Evolutionary conservation across 768 basidiomycete genomes (phyloP), one percentile per base, ranked within the genome.

Genomic region (Lactarius indigo): DNA sequence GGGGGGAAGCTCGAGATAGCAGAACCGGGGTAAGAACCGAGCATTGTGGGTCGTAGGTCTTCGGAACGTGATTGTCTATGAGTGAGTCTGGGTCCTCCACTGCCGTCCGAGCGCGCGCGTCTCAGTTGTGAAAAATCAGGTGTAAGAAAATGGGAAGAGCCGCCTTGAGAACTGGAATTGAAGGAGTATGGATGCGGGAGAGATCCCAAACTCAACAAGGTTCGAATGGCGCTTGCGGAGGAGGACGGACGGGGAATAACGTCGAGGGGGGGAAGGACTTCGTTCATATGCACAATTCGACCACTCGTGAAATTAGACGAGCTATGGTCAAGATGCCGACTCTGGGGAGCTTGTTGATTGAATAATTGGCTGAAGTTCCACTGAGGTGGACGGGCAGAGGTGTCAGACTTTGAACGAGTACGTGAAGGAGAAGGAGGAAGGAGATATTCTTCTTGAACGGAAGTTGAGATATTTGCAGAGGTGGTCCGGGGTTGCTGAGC

Each of bases 61-160:
- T 91, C 89, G 47, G 85, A 86, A 68, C 87, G 85, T 37, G 82
- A 83, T 26, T 80, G 79, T 20, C 88, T 79, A 70, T 80, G 66
- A 10, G 61, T n/a, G 26, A 59, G 50, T 47, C 66, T 63, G n/a
- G 61, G 57, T n/a, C 31, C 57, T 37, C 78, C 76, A 23, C 79
- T 77, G 64, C 75, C 73, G 63, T 86, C 85, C 12, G 84, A 85
- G 69, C 81, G 82, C 59, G 78, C 76, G 23, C 87, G 81, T 59
- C 85, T 82, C n/a, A 88, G 69, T 59, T 66, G 58, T 35, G 76
- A 71, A 30, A 70, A 68, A 64, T 76, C 79, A 15, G 78, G 76
- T 13, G 78, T 75, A n/a, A 80, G 75, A 71, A 72, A 80, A 5
- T 33, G 30, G 1, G 56, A 33, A 39, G 35, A 0, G 31, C 35